phyloP scores from a whole-genome alignment of 2,329 filamentous ascomycete genomes.

The Cladosporium oxysporum region DNA sequence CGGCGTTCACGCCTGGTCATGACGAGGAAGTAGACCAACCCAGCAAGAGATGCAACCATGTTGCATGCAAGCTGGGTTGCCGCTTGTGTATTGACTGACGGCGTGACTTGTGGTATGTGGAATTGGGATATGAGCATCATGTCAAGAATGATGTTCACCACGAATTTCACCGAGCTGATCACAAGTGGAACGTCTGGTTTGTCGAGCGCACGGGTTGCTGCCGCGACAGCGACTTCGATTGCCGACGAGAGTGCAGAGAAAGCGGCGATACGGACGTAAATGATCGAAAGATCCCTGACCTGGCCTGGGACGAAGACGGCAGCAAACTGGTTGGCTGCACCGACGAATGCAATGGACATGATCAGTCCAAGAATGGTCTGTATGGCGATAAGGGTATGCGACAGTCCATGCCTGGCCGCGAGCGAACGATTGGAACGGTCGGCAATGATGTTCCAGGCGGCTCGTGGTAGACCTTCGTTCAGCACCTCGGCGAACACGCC shows the following conservation, averaged over 20 bases:
- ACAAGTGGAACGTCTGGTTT: slow-evolving; percentile 68
- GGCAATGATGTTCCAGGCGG: slow-evolving; percentile 68
- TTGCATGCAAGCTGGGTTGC: slow-evolving; percentile 64
- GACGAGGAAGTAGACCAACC: slow-evolving; percentile 62
- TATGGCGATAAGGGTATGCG: slow-evolving; percentile 59
- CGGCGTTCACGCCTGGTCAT: slow-evolving; percentile 36
- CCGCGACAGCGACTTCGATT: slow-evolving; percentile 63
- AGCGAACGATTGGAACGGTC: slow-evolving; percentile 59
- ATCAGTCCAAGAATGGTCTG: slow-evolving; percentile 60
- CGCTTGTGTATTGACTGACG: slow-evolving; percentile 66
- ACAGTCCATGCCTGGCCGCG: slow-evolving; percentile 56
- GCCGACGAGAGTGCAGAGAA: slow-evolving; percentile 65
- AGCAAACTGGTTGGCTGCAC: slow-evolving; percentile 57
- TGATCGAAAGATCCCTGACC: slow-evolving; percentile 58
- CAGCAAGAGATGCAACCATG: slow-evolving; percentile 55
- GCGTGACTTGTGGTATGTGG: slow-evolving; percentile 56
- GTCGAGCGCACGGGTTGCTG: slow-evolving; percentile 65
- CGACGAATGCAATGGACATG: slow-evolving; percentile 61
- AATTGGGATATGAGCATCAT: slow-evolving; percentile 67
- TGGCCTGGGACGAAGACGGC: slow-evolving; percentile 63
- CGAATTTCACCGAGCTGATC: slow-evolving; percentile 65
- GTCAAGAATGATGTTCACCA: slow-evolving; percentile 67
- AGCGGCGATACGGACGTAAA: slow-evolving; percentile 65
- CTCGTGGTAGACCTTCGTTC: slow-evolving; percentile 71
- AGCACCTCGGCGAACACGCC: slow-evolving; percentile 66